Evolutionary conservation across 1,139 yeast species (phyloP).

Genomic region (Kodamaea anthophila): DNA sequence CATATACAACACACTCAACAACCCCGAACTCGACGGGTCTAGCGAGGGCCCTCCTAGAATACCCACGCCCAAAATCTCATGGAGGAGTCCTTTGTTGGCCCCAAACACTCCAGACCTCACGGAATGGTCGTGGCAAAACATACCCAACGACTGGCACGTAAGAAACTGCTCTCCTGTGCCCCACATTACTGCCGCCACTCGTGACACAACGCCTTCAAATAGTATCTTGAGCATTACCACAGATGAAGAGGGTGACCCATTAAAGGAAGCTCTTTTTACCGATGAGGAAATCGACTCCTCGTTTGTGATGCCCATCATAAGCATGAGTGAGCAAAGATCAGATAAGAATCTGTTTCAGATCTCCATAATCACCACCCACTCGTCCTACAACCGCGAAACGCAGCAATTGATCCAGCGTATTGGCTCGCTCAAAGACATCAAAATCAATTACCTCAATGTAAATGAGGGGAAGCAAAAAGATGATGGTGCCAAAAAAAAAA

Average conservation of each 20-base stretch:
- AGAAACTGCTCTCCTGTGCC: conserved; percentile 1
- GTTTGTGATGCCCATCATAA: conserved; percentile 38
- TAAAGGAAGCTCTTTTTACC: no score
- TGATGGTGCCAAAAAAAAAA: background rate
- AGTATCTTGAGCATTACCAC: conserved; percentile 21
- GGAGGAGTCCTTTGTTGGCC: background rate
- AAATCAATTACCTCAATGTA: conserved; percentile 14
- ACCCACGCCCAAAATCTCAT: background rate
- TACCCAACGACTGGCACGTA: conserved; percentile 9
- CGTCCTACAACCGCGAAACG: conserved; percentile 17
- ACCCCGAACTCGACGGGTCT: conserved; percentile 29
- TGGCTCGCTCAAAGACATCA: conserved; percentile 7
- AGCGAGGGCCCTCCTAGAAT: conserved; percentile 1
- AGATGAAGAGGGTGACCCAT: conserved; percentile 18
- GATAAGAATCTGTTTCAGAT: conserved; percentile 14
- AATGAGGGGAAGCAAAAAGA: background rate
- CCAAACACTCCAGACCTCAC: conserved; percentile 14
- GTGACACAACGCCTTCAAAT: conserved; percentile 8
- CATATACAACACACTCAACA: conserved; percentile 32
- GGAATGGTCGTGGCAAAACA: conserved; percentile 17
- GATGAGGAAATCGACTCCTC: no score
- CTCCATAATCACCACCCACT: conserved; percentile 17
- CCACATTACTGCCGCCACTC: background rate
- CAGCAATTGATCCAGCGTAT: conserved; percentile 17
- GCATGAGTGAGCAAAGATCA: conserved; percentile 21